Evolutionary conservation across 2,329 filamentous ascomycete species (phyloP).

Genomic region (Xylaria multiplex): DNA sequence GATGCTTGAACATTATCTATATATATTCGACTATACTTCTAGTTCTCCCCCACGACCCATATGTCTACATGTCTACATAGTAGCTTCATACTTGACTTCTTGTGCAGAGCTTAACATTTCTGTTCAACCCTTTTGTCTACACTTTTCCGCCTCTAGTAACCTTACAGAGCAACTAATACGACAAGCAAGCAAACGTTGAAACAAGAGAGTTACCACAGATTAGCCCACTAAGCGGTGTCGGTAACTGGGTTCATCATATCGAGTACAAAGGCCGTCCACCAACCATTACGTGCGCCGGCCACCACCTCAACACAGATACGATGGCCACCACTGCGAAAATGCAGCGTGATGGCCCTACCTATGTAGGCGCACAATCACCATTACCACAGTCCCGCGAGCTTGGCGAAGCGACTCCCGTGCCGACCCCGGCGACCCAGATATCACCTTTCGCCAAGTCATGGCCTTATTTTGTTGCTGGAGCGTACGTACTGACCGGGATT

Average conservation of each 20-base stretch:
- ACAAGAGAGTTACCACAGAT: too few relatives aligned
- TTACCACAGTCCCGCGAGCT: conserved; percentile 70
- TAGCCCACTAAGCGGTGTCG: too few relatives aligned
- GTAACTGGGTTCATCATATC: neutral
- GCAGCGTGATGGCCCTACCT: conserved; percentile 35
- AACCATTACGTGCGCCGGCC: conserved; percentile 37
- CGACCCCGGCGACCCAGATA: conserved; percentile 52
- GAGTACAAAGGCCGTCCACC: conserved; percentile 1
- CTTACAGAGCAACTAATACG: neutral
- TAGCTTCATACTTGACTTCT: neutral
- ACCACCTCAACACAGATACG: conserved; percentile 32
- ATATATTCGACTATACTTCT: neutral
- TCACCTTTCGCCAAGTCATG: conserved; percentile 78
- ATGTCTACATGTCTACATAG: neutral
- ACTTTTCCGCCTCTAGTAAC: neutral
- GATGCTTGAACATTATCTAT: neutral
- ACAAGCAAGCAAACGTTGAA: too few relatives aligned
- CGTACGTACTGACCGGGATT: conserved; percentile 62
- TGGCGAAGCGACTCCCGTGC: conserved; percentile 63
- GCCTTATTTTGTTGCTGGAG: conserved; percentile 92
- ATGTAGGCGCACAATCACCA: conserved; percentile 44
- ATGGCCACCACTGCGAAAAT: conserved; percentile 40
- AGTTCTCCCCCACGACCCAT: neutral
- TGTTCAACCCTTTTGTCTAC: too few relatives aligned
- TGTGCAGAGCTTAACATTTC: neutral